Conservation (phyloP, 495 filamentous ascomycete species). For the Penicillium cinerascens region DNA sequence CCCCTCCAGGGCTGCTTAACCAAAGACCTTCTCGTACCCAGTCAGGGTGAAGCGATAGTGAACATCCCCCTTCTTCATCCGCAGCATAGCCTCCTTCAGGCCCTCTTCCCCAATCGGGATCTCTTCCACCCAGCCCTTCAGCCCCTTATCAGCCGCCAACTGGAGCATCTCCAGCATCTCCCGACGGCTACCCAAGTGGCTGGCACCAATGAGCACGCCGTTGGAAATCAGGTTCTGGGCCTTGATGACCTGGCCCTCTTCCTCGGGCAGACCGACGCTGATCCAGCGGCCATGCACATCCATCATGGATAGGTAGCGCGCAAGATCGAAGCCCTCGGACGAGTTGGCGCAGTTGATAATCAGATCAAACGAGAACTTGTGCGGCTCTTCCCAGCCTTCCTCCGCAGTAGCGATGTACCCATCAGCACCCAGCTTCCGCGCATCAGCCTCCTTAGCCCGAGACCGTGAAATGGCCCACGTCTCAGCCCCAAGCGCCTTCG, state of each 20-base stretch:
- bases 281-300: constrained; percentile 83
- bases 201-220: constrained; percentile 75
- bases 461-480: constrained; percentile 67
- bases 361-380: constrained; percentile 63
- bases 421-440: constrained; percentile 65
- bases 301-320: constrained; percentile 71
- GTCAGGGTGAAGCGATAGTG: constrained; percentile 64
- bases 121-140: constrained; percentile 79
- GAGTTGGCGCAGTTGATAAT: constrained; percentile 71
- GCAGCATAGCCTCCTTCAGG: constrained; percentile 61
- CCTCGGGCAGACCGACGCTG: constrained; percentile 79
- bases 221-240: constrained; percentile 73
- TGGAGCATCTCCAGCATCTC: constrained; percentile 85
- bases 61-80: constrained; percentile 69
- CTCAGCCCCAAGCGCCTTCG: constrained; percentile 68
- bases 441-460: constrained; percentile 66
- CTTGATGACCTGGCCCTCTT: constrained; percentile 67
- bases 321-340: constrained; percentile 64
- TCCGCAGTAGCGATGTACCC: constrained; percentile 66
- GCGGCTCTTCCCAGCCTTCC: constrained; percentile 58
- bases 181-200: constrained; percentile 73
- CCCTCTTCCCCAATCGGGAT: constrained; percentile 68
- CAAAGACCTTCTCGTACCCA: constrained; percentile 63
- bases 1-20: constrained; percentile 1
- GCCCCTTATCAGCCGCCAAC: constrained; percentile 73